A percentile compares a stretch with the other conserved stretches of the same genome.
Conservation (phyloP, 169 alveolate genomes). For the Cardiosporidium cionae region DNA sequence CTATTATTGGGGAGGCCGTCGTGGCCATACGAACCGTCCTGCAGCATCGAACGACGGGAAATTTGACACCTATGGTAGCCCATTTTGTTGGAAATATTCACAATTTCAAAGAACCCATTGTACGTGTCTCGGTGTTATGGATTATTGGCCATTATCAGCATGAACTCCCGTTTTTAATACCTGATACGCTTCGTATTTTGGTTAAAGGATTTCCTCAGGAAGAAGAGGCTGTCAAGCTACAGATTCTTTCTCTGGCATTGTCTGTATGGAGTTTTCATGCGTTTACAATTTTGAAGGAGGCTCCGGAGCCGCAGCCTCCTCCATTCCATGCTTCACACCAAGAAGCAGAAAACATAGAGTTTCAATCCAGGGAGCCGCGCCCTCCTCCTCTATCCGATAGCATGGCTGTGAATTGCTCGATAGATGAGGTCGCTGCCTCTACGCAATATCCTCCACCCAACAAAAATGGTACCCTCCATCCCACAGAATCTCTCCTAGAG, state of each 20-base stretch:
- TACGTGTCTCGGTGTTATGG: constrained; percentile 42
- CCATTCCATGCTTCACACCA: too few relatives aligned
- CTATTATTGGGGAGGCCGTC: neutral
- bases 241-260: constrained; percentile 20
- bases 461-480: too few relatives aligned
- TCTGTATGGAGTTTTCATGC: constrained; percentile 32
- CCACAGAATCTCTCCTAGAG: too few relatives aligned
- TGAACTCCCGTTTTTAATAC: constrained; percentile 26
- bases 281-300: too few relatives aligned
- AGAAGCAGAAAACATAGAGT: too few relatives aligned
- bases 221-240: constrained; percentile 42
- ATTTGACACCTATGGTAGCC: neutral
- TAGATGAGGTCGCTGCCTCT: too few relatives aligned
- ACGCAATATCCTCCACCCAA: too few relatives aligned
- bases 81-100: neutral
- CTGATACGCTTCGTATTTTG: constrained; percentile 31
- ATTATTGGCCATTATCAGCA: constrained; percentile 33
- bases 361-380: too few relatives aligned
- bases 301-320: too few relatives aligned
- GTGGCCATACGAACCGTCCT: neutral
- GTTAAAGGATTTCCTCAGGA: constrained; percentile 12
- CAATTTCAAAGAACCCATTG: constrained; percentile 21
- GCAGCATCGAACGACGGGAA: too few relatives aligned
- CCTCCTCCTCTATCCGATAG: too few relatives aligned
- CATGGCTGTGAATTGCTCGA: too few relatives aligned